Evolutionary conservation across 768 basidiomycete genomes (phyloP).

Genomic region (Psilocybe sp.): DNA sequence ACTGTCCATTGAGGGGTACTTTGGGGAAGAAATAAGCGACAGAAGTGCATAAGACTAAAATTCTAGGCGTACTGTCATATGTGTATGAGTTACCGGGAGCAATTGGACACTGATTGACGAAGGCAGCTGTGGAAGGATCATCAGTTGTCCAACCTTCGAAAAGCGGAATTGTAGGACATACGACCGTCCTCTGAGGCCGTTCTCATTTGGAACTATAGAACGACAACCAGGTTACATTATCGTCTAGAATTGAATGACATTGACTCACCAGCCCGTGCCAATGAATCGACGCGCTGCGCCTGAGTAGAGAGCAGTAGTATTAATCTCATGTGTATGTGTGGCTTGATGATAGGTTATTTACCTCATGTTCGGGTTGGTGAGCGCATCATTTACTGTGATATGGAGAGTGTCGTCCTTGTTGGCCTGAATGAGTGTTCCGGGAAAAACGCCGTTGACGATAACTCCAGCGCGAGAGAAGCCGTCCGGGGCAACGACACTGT

Average conservation of each 20-base stretch:
- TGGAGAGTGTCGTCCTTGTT: slow-evolving; percentile 34
- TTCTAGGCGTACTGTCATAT: slow-evolving; percentile 15
- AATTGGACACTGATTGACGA: slow-evolving; percentile 29
- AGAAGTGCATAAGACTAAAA: too few species aligned
- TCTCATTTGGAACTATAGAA: slow-evolving; percentile 35
- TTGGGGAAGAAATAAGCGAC: not conserved
- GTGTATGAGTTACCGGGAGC: slow-evolving; percentile 24
- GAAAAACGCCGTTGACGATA: slow-evolving; percentile 37
- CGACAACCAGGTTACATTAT: not conserved
- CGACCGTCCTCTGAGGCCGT: slow-evolving; percentile 46
- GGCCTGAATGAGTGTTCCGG: slow-evolving; percentile 37
- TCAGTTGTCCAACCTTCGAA: not conserved
- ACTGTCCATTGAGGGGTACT: slow-evolving; percentile 21
- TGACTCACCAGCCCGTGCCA: slow-evolving; percentile 30
- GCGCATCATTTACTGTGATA: slow-evolving; percentile 28
- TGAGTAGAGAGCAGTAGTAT: slow-evolving; percentile 5
- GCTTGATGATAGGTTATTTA: slow-evolving; percentile 3
- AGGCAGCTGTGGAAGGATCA: slow-evolving; percentile 22
- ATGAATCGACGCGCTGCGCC: slow-evolving; percentile 28
- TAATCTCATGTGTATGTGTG: not conserved
- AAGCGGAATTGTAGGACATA: slow-evolving; percentile 5
- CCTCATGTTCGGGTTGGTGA: slow-evolving; percentile 31
- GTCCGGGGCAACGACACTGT: slow-evolving; percentile 40
- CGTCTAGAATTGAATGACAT: not conserved
- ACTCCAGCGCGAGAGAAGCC: slow-evolving; percentile 37